These are phyloP conservation scores for Apium graveolens DNA, from an alignment of 129 eudicot genomes.

Conservation along the genomic window DNA sequence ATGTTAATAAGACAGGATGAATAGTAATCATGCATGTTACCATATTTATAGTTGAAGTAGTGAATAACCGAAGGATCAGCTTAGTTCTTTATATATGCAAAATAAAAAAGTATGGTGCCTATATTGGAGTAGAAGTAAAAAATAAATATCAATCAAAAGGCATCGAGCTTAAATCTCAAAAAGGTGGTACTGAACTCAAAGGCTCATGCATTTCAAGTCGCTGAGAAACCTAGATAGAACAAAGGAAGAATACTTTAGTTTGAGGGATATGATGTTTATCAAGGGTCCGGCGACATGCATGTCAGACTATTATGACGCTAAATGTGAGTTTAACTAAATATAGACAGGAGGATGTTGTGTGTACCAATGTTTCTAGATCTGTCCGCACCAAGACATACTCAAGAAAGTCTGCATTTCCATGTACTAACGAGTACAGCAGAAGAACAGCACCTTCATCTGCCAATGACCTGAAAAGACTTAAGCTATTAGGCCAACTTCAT, in stretches of 20 bases:
- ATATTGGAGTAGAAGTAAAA: background rate
- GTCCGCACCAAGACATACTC: slow-evolving; percentile 96
- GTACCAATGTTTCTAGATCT: slow-evolving; percentile 91
- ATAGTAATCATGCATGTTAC: background rate
- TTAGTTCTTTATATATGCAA: background rate
- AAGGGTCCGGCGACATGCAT: background rate
- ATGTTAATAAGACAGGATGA: background rate
- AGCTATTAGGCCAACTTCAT: slow-evolving; percentile 12
- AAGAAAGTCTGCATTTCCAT: slow-evolving; percentile 81
- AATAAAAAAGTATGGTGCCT: background rate
- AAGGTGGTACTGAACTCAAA: background rate
- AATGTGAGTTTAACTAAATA: background rate
- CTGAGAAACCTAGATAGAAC: background rate
- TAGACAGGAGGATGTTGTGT: slow-evolving; percentile 21
- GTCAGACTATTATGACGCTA: background rate
- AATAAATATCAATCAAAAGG: background rate
- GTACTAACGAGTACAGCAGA: slow-evolving; percentile 78
- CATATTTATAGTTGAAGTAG: background rate
- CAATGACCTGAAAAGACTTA: slow-evolving; percentile 55
- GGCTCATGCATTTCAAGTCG: background rate
- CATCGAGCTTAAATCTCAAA: background rate
- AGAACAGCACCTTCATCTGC: slow-evolving; percentile 78
- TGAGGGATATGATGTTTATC: slow-evolving; percentile 1
- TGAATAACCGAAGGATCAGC: background rate
- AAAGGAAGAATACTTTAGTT: background rate